Conservation (phyloP, 306 rosid species). For the Vicia faba region DNA sequence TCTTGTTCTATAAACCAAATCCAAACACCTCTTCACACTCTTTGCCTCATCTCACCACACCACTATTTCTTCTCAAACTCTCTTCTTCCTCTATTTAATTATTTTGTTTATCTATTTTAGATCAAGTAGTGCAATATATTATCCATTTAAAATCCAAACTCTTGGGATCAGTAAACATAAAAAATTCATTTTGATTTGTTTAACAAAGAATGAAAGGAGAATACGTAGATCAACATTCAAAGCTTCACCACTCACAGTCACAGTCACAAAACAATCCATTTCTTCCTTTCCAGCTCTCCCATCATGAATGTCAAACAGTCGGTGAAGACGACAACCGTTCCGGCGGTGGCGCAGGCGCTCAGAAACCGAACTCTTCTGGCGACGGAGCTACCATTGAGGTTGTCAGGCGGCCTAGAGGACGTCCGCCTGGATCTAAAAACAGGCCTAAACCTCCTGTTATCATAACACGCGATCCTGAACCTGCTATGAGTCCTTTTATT, state of each 20-base stretch:
- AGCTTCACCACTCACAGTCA: conserved; percentile 50
- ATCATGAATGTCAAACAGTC: neutral
- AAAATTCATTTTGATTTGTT: neutral
- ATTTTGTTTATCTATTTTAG: neutral
- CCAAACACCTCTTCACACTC: conserved; percentile 26
- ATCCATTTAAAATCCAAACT: conserved; percentile 22
- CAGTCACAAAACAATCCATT: conserved; percentile 38
- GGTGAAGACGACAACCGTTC: conserved; percentile 52
- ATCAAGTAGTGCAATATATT: neutral
- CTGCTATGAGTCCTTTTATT: conserved; percentile 83
- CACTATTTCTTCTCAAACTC: neutral
- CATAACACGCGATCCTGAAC: conserved; percentile 71
- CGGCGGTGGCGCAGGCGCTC: conserved; percentile 33
- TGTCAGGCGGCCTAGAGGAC: conserved; percentile 73
- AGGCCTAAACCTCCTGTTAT: conserved; percentile 73
- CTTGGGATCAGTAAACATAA: conserved; percentile 20
- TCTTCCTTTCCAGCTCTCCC: conserved; percentile 54
- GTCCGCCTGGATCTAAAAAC: conserved; percentile 95
- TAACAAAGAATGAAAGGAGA: conserved; percentile 61
- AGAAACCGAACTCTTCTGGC: conserved; percentile 43
- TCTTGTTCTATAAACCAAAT: conserved; percentile 42
- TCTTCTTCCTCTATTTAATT: neutral
- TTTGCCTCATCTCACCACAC: neutral
- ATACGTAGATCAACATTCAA: conserved; percentile 57
- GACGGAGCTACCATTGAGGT: conserved; percentile 85